phyloP scores from a whole-genome alignment of 441 rosid genomes.

The Populus hybrid region DNA sequence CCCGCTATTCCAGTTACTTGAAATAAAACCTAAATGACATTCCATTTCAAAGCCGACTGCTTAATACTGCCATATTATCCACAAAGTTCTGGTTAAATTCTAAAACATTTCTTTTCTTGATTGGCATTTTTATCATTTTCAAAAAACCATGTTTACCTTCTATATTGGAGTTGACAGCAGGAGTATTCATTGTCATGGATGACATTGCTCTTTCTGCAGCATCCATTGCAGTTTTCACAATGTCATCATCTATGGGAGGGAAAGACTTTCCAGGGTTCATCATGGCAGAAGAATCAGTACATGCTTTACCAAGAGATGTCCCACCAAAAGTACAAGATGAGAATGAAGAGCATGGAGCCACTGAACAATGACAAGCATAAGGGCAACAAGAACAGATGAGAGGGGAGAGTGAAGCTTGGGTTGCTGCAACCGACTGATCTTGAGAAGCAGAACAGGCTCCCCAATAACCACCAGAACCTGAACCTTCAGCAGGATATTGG shows the following conservation, averaged over 20 bases:
- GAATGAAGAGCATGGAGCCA: conserved; percentile 31
- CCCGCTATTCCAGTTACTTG: conserved; percentile 2
- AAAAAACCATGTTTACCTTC: conserved; percentile 29
- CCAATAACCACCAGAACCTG: conserved; percentile 30
- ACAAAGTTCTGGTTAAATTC: background rate
- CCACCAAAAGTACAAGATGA: conserved; percentile 33
- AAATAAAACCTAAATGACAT: background rate
- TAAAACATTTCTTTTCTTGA: background rate
- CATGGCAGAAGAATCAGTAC: conserved; percentile 18
- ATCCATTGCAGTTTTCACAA: conserved; percentile 47
- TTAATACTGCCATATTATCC: background rate
- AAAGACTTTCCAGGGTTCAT: conserved; percentile 15
- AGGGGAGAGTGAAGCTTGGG: conserved; percentile 26
- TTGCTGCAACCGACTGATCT: conserved; percentile 24
- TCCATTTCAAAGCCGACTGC: background rate
- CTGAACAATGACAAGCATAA: conserved; percentile 30
- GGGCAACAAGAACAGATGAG: conserved; percentile 39
- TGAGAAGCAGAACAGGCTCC: conserved; percentile 28
- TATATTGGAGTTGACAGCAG: conserved; percentile 10
- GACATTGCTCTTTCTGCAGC: conserved; percentile 55
- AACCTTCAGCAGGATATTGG: conserved; percentile 36
- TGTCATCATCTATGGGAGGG: conserved; percentile 17
- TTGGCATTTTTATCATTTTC: background rate
- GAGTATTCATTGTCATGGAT: conserved; percentile 28
- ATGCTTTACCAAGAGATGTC: conserved; percentile 16